Percentiles rank a stretch among this genome's conserved stretches.
Evolutionary conservation across 495 filamentous ascomycete genomes (phyloP).

Genomic region (Daldinia bambusicola): DNA sequence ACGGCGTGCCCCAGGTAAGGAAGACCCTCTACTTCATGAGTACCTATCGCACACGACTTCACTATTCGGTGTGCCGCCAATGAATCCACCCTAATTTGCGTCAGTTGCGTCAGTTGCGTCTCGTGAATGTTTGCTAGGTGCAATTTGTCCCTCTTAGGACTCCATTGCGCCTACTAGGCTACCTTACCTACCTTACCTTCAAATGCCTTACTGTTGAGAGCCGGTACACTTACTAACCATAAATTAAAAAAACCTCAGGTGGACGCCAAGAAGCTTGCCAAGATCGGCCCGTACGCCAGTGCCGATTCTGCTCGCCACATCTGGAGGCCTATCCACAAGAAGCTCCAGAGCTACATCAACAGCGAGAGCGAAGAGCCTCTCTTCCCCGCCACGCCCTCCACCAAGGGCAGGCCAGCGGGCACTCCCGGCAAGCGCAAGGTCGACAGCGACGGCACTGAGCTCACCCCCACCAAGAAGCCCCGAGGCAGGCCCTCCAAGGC

Average conservation of each 20-base stretch:
- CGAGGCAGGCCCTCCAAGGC: conserved; percentile 11
- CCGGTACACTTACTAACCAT: neutral
- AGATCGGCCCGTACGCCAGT: conserved; percentile 19
- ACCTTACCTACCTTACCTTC: too few species aligned
- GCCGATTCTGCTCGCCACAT: conserved; percentile 34
- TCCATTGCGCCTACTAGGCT: neutral
- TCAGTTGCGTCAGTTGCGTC: too few species aligned
- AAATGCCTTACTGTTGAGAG: neutral
- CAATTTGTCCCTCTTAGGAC: neutral
- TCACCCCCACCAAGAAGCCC: conserved; percentile 20
- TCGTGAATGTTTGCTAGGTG: neutral
- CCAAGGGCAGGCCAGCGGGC: neutral
- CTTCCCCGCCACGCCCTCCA: neutral
- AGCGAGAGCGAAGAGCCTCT: neutral
- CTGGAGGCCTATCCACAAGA: conserved; percentile 31
- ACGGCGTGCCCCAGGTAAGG: conserved; percentile 22
- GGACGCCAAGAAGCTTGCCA: conserved; percentile 30
- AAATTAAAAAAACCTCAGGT: conserved; percentile 13
- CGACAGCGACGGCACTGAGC: neutral
- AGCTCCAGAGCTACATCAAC: conserved; percentile 13
- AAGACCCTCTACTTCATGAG: neutral
- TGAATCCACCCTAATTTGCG: neutral
- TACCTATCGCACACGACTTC: neutral
- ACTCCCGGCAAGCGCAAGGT: conserved; percentile 26
- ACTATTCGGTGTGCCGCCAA: neutral